A percentile compares a stretch with the other conserved stretches of the same genome.
Evolutionary conservation across 2,329 filamentous ascomycete species (phyloP).

Genomic region (Corynespora cassiicola): DNA sequence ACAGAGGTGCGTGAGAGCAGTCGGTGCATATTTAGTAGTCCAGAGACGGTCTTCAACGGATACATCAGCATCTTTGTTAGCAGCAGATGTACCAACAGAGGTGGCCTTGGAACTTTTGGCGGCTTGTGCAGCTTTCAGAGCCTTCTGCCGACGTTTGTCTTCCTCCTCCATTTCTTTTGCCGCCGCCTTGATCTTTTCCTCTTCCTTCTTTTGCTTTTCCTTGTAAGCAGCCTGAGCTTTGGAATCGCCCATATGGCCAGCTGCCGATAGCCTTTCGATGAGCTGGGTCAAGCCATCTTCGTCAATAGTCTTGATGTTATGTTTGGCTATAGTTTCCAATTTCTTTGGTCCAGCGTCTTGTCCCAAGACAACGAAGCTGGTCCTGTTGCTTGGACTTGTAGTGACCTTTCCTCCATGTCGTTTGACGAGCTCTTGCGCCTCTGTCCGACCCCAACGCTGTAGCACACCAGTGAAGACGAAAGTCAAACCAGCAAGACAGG

Average conservation of each 20-base stretch:
- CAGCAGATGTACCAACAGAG: conserved; percentile 29
- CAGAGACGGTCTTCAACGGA: conserved; percentile 63
- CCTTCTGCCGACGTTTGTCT: conserved; percentile 76
- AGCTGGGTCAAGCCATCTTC: conserved; percentile 91
- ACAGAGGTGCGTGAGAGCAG: conserved; percentile 84
- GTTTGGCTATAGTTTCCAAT: conserved; percentile 79
- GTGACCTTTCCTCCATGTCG: conserved; percentile 93
- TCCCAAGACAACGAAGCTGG: conserved; percentile 90
- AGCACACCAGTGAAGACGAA: conserved; percentile 97
- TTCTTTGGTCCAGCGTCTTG: conserved; percentile 93
- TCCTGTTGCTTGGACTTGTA: conserved; percentile 85
- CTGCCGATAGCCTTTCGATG: conserved; percentile 79
- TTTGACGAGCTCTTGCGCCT: conserved; percentile 86
- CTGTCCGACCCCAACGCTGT: conserved; percentile 79
- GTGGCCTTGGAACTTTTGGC: conserved; percentile 46
- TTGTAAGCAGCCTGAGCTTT: conserved; percentile 86
- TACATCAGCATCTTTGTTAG: conserved; percentile 24
- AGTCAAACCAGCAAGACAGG: conserved; percentile 85
- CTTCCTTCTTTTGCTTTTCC: conserved; percentile 84
- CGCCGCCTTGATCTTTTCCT: conserved; percentile 79
- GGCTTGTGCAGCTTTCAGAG: conserved; percentile 49
- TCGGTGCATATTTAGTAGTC: conserved; percentile 95
- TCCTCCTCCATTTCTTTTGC: conserved; percentile 86
- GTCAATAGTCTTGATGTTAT: conserved; percentile 88
- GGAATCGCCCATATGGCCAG: conserved; percentile 75